Base-by-base conservation (phyloP, 805 yeast species). In the Myxozyma neotropica region DNA sequence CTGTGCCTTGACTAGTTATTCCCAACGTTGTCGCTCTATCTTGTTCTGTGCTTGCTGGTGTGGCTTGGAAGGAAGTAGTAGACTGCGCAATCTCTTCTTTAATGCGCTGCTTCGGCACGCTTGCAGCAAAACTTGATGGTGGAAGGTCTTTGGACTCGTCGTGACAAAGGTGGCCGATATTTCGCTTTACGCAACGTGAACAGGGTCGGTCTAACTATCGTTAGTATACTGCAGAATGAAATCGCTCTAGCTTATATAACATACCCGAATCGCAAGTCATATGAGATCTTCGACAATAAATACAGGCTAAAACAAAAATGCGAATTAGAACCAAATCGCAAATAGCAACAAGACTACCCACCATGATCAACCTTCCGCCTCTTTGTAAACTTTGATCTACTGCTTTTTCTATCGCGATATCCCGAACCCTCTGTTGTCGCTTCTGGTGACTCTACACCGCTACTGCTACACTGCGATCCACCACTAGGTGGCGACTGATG, bases 261-360 rank as follows among this genome's bases (percentile, higher is more conserved):
- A 31, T 51, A 61, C 82, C 76, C 43, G 85, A 87, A 72, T 91
- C 96, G 74, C 98, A 92, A 31, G 90, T 88, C 92, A 92, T 89
- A 72, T 92, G 98, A 0, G 96, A 89, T 55, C 98, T 78, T 40
- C 97, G 82, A 71, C 97, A 92, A 70, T 88, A 92, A 0, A 92
- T 87, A 74, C 98, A 92, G 0, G 98, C 96, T 57, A 29, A 12
- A 42, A n/a, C 35, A 12, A 38, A 15, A 48, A 21, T 13, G 4
- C 33, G 7, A 35, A n/a, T 35, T 35, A 13, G 38, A 35, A 2
- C 38, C 38, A 13, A 13, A 31, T 35, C 38, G 4, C 12, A 19
- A 26, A 19, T n/a, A 40, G 21, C 31, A 21, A 33, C n/a, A n/a
- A n/a, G n/a, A n/a, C n/a, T n/a, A 31, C 61, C 19, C 19, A 59